Conservation (phyloP, 768 basidiomycete species). For the Podaxis mareebaensis region DNA sequence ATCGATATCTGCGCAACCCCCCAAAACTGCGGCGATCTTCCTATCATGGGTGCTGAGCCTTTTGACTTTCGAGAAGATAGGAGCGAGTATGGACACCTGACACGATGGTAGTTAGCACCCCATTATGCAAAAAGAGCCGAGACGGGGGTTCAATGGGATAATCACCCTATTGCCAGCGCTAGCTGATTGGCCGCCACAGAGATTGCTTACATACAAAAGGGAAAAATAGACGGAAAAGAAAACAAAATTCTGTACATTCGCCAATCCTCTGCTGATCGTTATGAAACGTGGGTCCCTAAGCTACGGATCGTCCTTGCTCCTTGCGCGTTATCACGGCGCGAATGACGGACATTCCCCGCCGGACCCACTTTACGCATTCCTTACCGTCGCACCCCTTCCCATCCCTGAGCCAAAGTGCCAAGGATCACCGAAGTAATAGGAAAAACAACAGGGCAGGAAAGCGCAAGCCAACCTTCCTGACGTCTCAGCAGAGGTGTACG, state of each 20-base stretch:
- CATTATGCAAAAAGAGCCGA: conserved; percentile 4
- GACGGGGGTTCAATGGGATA: background rate
- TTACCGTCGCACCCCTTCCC: background rate
- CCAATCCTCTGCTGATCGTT: background rate
- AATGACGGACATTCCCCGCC: background rate
- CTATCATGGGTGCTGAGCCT: background rate
- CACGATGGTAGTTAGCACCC: conserved; percentile 1
- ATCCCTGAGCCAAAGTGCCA: background rate
- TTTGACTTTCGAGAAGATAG: background rate
- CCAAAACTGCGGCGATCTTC: background rate
- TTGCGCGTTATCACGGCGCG: background rate
- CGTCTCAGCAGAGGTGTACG: background rate
- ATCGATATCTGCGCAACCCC: background rate
- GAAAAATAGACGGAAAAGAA: background rate
- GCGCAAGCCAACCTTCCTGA: background rate
- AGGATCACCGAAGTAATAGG: background rate
- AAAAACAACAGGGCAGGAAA: background rate
- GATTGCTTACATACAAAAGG: background rate
- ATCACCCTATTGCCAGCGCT: background rate
- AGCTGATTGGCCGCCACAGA: conserved; percentile 9
- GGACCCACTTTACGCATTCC: background rate
- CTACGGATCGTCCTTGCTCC: background rate
- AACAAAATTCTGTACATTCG: background rate
- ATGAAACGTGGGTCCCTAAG: background rate
- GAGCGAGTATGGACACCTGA: background rate